Conservation (phyloP, 169 alveolate genomes). For the Cryptosporidium ryanae region DNA sequence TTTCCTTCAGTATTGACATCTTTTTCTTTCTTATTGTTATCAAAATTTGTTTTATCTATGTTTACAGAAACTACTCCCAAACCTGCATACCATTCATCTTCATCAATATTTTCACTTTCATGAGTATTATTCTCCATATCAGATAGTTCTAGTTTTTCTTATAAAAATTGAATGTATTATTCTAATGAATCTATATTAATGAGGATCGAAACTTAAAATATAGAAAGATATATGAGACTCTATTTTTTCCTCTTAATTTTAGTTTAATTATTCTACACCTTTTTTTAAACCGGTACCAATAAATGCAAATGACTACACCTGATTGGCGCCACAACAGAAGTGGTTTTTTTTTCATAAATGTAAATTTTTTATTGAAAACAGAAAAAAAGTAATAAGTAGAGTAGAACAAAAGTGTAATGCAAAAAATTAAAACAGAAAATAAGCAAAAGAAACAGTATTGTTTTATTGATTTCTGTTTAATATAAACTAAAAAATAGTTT, state of each 20-base stretch:
- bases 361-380: too few species aligned
- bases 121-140: constrained; percentile 45
- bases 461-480: too few species aligned
- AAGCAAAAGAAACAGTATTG: neutral
- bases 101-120: constrained; percentile 61
- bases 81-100: constrained; percentile 75
- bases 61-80: constrained; percentile 64
- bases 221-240: neutral
- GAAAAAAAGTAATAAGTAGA: too few species aligned
- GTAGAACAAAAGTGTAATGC: too few species aligned
- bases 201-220: too few species aligned
- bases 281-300: neutral
- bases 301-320: neutral
- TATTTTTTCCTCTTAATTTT: neutral
- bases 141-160: neutral
- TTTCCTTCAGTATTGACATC: neutral
- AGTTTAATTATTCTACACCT: neutral
- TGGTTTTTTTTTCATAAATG: too few species aligned
- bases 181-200: too few species aligned
- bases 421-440: neutral
- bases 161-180: too few species aligned
- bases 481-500: neutral
- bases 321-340: neutral
- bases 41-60: constrained; percentile 3
- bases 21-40: neutral